Conservation (phyloP, 176 grass and related monocot genomes). For the Lolium rigidum region DNA sequence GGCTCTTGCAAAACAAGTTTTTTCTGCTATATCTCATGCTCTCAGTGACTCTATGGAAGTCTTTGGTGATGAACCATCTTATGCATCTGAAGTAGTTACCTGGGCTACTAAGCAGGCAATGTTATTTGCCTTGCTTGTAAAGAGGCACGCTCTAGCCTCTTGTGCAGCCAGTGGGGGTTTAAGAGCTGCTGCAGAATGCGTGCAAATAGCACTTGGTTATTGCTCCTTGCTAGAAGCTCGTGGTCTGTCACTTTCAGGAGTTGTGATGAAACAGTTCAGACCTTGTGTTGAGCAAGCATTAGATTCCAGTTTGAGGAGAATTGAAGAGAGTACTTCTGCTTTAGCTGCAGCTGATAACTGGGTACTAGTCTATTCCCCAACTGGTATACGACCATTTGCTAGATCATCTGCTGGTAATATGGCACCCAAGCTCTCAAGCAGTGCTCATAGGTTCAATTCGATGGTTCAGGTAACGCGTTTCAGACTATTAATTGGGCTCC, state of each 20-base stretch:
- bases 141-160: constrained; percentile 81
- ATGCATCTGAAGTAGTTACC: constrained; percentile 82
- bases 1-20: constrained; percentile 86
- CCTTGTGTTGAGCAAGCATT: constrained; percentile 88
- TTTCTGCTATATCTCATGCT: constrained; percentile 82
- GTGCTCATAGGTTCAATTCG: constrained; percentile 84
- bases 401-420: constrained; percentile 63
- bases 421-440: constrained; percentile 81
- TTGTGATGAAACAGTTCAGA: constrained; percentile 83
- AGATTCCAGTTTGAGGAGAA: constrained; percentile 88
- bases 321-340: constrained; percentile 86
- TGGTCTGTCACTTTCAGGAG: constrained; percentile 79
- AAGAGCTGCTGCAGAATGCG: constrained; percentile 75
- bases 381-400: constrained; percentile 55
- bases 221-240: constrained; percentile 80
- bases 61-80: constrained; percentile 80
- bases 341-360: constrained; percentile 93
- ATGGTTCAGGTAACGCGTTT: constrained; percentile 89
- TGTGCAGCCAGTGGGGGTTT: constrained; percentile 85
- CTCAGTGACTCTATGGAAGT: constrained; percentile 80
- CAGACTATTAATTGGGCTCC: constrained; percentile 1
- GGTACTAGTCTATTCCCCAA: constrained; percentile 74
- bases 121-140: constrained; percentile 77
- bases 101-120: constrained; percentile 78
- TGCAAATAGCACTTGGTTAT: constrained; percentile 87